Conservation (phyloP, 2,329 filamentous ascomycete genomes). For the Neocucurbitaria cava region DNA sequence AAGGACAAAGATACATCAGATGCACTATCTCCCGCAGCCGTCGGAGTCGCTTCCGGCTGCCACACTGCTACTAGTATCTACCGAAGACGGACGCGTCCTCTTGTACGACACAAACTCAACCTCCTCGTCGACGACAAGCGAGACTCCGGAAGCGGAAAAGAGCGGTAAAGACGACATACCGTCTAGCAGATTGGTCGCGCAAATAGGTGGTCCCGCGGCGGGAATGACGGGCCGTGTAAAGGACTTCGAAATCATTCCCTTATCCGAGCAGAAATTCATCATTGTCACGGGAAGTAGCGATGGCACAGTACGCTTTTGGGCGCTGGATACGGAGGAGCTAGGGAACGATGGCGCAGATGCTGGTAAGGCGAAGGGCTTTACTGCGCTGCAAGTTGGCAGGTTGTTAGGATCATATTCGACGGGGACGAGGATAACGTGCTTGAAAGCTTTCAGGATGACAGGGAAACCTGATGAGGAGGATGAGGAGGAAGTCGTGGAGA, state of each 20-base stretch:
- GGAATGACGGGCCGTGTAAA: constrained; percentile 80
- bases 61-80: constrained; percentile 79
- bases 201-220: constrained; percentile 75
- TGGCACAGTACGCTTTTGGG: constrained; percentile 83
- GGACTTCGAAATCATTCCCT: constrained; percentile 75
- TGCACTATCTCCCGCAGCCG: constrained; percentile 75
- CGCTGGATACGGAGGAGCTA: constrained; percentile 52
- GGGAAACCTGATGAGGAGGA: constrained; percentile 39
- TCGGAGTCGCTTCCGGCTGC: constrained; percentile 61
- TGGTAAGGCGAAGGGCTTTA: constrained; percentile 28
- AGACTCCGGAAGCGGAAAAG: constrained; percentile 31
- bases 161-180: constrained; percentile 63
- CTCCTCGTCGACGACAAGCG: constrained; percentile 45
- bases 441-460: constrained; percentile 86
- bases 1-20: constrained; percentile 81
- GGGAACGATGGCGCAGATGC: constrained; percentile 11
- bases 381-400: constrained; percentile 63
- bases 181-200: constrained; percentile 67
- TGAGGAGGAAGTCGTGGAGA: constrained; percentile 27
- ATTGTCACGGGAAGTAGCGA: constrained; percentile 83
- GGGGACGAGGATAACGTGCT: constrained; percentile 85
- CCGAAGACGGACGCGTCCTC: constrained; percentile 86
- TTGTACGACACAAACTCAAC: constrained; percentile 77
- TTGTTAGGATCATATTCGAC: constrained; percentile 83
- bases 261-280: constrained; percentile 53